Evolutionary conservation across 1,139 yeast genomes (phyloP), one percentile per base, ranked within the genome.

Genomic region (Nakaseomyces kungkrabaensis): DNA sequence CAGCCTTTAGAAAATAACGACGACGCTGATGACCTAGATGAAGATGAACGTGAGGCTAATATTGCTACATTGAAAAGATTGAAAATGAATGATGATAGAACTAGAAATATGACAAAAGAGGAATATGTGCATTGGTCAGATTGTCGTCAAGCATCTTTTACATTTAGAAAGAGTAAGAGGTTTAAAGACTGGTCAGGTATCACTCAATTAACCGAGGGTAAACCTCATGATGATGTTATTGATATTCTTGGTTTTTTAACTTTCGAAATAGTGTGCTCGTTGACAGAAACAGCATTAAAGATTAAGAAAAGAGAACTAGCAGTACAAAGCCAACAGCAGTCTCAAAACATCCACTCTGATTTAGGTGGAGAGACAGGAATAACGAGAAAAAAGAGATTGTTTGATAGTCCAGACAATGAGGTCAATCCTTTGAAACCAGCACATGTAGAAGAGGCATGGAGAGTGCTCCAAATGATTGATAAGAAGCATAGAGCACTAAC

Each of bases 121-220:
- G 98, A 92, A 65, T 92, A 92, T 60, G 98, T 90, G 17, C 98
- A 94, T 66, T 92, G 97, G 97, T 85, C 96, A 11, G 99, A 92
- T 65, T 92, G 98, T 69, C 79, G 99, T 56, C 98, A 92, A 66
- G 98, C 98, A 1, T 83, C 95, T 51, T 94, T 92, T 65, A 94
- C 98, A 0, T 92, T 89, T 62, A 76, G 97, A 59, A 92, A 94
- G 66, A 87, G 86, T 17, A 88, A 90, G 65, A 73, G 97, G 61
- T 92, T 92, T 64, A 77, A 95, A 62, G 99, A 92, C 63, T 92
- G 98, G 98, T 94, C 96, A 6, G 95, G 94, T 22, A 79, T 92
- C 47, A 71, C 88, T 0, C 85, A 81, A 51, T 69, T 94, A 46
- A 85, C 95, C 22, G 98, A 94, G 56, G 80, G 94, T 24, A 79